Base-by-base conservation (phyloP, 495 filamentous ascomycete genomes). In the Haplographium delicatum region DNA sequence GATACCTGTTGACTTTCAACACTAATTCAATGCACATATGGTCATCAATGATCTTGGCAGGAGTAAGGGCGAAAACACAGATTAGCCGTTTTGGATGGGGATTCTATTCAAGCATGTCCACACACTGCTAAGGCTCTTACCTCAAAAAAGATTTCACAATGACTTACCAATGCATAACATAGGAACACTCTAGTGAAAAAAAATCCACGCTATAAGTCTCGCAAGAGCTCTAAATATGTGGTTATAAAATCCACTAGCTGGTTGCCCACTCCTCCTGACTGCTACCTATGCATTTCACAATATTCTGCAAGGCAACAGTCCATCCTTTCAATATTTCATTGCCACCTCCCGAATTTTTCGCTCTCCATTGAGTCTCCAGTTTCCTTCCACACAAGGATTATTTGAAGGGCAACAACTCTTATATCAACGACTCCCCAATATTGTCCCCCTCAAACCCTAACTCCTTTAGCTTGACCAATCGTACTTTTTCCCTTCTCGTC, bases 371-470 rank as follows among this genome's bases (percentile, higher is more conserved):
- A n/a, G n/a, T n/a, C n/a, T n/a, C n/a, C n/a, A n/a, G n/a, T n/a
- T n/a, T n/a, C n/a, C n/a, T n/a, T n/a, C n/a, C n/a, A n/a, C n/a
- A n/a, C n/a, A n/a, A n/a, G n/a, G n/a, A n/a, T n/a, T n/a, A n/a
- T n/a, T n/a, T n/a, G n/a, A n/a, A n/a, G n/a, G n/a, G n/a, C 18
- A 35, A 8, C 54, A 22, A 41, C 9, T 19, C 50, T 79, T 75
- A 89, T 26, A 90, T 75, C 16, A 91, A 62, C 15, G 83, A 76
- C 64, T 91, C 88, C 5, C 86, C 88, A 30, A 77, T 70, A 60
- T 84, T 85, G 67, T 96, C 91, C 18, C 85, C 86, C 69, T 95
- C 91, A 59, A 96, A 96, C 1, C 91, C 91, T 26, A 90, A 69
- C 5, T 73, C 79, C 5, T 79, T 71, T 45, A 96, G 71, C 67